A percentile compares a stretch with the other conserved stretches of the same genome.
These are phyloP conservation scores for Pichia sp. DNA, from an alignment of 1,139 yeast species.

Conservation along the genomic window DNA sequence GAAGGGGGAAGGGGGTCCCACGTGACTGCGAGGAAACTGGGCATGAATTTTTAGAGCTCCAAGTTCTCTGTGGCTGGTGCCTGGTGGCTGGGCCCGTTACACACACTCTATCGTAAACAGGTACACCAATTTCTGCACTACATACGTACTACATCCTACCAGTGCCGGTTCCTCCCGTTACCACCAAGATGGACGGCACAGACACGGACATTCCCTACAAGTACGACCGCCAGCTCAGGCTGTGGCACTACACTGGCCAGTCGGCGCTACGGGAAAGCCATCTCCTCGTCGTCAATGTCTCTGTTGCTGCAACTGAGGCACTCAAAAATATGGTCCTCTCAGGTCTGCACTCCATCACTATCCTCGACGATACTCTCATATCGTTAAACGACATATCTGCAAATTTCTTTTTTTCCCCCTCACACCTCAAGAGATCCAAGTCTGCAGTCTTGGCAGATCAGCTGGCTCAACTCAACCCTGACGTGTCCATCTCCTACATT, in stretches of 20 bases:
- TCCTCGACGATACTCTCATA: conserved; percentile 44
- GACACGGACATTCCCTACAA: conserved; percentile 17
- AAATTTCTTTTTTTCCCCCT: conserved; percentile 59
- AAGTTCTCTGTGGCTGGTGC: no score
- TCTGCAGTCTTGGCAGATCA: conserved; percentile 38
- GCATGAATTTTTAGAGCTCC: no score
- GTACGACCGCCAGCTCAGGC: conserved; percentile 82
- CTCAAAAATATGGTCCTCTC: conserved; percentile 76
- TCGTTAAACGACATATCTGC: conserved; percentile 39
- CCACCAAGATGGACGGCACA: background rate
- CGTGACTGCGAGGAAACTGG: no score
- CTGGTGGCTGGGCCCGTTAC: no score
- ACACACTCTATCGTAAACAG: no score
- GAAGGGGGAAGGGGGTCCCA: no score
- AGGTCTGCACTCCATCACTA: conserved; percentile 64
- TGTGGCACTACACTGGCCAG: conserved; percentile 86
- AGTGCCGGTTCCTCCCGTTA: background rate
- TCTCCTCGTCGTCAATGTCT: conserved; percentile 56
- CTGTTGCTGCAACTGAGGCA: conserved; percentile 58
- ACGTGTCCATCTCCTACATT: conserved; percentile 35
- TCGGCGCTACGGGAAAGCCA: conserved; percentile 47
- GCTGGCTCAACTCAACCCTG: conserved; percentile 56
- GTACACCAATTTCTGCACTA: no score
- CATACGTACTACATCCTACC: background rate
- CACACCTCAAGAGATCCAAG: no score